phyloP scores from a whole-genome alignment of 1,284 basidiomycete species.

The Boletellus deceptivus region DNA sequence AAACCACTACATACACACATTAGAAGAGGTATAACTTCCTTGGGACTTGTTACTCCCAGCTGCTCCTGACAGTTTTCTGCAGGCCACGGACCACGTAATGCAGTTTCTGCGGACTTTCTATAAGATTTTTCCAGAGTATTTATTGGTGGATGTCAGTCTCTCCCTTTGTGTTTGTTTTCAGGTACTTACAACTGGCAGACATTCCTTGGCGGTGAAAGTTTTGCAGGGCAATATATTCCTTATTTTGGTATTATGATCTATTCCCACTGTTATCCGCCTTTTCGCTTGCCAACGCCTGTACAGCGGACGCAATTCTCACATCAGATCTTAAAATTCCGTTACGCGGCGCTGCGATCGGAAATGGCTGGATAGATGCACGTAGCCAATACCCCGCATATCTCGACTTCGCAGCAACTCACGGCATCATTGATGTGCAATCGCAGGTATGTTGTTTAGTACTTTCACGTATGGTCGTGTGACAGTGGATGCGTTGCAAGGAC shows the following conservation, averaged over 20 bases:
- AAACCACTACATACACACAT: conserved; percentile 79
- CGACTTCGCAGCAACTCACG: conserved; percentile 82
- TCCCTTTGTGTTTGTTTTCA: conserved; percentile 7
- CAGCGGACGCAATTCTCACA: conserved; percentile 78
- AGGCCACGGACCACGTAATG: conserved; percentile 81
- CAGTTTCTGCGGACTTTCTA: conserved; percentile 90
- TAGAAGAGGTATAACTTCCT: conserved; percentile 58
- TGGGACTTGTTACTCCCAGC: background rate
- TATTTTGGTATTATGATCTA: conserved; percentile 68
- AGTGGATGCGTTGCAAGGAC: conserved; percentile 36
- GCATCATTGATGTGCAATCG: conserved; percentile 73
- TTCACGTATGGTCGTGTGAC: background rate
- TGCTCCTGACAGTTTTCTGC: conserved; percentile 7
- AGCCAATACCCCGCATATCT: conserved; percentile 90
- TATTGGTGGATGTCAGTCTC: conserved; percentile 73
- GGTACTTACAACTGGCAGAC: conserved; percentile 52
- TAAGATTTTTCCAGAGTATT: conserved; percentile 86
- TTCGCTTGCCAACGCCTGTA: conserved; percentile 10
- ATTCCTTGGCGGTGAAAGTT: conserved; percentile 91
- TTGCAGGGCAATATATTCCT: conserved; percentile 98
- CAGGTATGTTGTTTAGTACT: conserved; percentile 44
- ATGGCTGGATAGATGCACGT: conserved; percentile 94
- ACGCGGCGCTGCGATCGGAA: conserved; percentile 88
- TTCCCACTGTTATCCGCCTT: background rate
- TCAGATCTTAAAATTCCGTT: conserved; percentile 61